Evolutionary conservation across 129 eudicot species (phyloP).

Genomic region (Helichrysum umbraculigerum): DNA sequence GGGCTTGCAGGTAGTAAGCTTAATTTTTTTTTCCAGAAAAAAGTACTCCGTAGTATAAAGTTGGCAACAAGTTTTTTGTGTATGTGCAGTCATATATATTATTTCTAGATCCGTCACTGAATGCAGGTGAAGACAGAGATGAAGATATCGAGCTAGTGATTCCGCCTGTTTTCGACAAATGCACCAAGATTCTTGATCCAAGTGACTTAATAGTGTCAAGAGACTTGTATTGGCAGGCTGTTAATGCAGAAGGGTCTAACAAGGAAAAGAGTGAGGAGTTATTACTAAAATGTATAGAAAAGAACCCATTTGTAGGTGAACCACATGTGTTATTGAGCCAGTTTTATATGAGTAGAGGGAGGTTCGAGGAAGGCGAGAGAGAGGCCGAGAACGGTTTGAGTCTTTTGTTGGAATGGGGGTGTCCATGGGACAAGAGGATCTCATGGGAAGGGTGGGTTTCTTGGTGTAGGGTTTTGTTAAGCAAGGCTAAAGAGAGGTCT

Average conservation of each 20-base stretch:
- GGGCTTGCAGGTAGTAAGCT: background rate
- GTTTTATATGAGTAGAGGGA: conserved; percentile 59
- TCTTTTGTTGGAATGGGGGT: conserved; percentile 83
- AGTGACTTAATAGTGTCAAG: conserved; percentile 60
- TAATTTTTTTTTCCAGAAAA: no score
- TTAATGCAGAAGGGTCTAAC: conserved; percentile 30
- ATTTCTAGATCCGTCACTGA: background rate
- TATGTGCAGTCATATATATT: no score
- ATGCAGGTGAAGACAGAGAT: conserved; percentile 30
- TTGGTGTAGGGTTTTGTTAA: conserved; percentile 80
- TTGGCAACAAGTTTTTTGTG: background rate
- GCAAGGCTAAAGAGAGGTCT: conserved; percentile 69
- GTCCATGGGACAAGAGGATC: conserved; percentile 94
- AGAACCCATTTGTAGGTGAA: conserved; percentile 89
- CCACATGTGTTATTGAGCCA: conserved; percentile 77
- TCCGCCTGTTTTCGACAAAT: conserved; percentile 68
- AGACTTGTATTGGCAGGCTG: conserved; percentile 82
- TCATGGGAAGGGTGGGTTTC: conserved; percentile 98
- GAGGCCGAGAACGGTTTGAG: conserved; percentile 66
- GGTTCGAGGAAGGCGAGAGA: conserved; percentile 72
- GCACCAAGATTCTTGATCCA: conserved; percentile 69
- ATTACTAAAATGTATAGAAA: conserved; percentile 54
- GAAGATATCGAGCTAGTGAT: conserved; percentile 71
- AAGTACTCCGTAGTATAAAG: background rate
- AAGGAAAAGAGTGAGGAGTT: conserved; percentile 58